A percentile compares a stretch with the other conserved stretches of the same genome.
Conservation (phyloP, 2,329 filamentous ascomycete genomes). For the Chaetomium sp. region DNA sequence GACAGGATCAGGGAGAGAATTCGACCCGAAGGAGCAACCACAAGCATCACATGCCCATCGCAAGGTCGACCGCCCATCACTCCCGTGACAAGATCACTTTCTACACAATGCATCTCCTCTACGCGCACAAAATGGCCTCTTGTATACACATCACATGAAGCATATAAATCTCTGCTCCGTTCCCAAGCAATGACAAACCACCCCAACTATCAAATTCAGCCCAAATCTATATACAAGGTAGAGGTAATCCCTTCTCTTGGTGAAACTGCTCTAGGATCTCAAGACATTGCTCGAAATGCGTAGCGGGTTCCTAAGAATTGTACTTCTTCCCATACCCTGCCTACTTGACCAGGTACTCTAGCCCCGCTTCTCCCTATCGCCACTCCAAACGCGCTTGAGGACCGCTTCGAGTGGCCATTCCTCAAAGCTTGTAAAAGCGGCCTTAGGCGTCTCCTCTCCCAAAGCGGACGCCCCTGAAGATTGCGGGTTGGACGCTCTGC, state of each 20-base stretch:
- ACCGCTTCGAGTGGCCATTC: background rate
- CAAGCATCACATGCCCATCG: too few species aligned
- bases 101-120: too few species aligned
- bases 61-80: too few species aligned
- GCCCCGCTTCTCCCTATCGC: too few species aligned
- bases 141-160: background rate
- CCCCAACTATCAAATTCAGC: background rate
- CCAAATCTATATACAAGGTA: background rate
- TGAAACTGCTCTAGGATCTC: background rate
- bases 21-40: too few species aligned
- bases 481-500: slow-evolving; percentile 2
- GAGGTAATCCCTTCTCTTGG: background rate
- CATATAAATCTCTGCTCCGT: background rate
- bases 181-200: background rate
- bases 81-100: too few species aligned
- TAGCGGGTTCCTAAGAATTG: slow-evolving; percentile 2
- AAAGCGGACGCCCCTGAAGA: background rate
- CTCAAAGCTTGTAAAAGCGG: background rate
- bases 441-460: slow-evolving; percentile 4
- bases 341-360: background rate
- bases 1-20: too few species aligned
- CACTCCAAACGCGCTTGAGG: background rate
- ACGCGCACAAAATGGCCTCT: too few species aligned
- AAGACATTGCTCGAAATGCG: slow-evolving; percentile 2
- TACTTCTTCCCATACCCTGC: slow-evolving; percentile 2